Conservation (phyloP, 768 basidiomycete genomes). For the Tulasnella sp. region DNA sequence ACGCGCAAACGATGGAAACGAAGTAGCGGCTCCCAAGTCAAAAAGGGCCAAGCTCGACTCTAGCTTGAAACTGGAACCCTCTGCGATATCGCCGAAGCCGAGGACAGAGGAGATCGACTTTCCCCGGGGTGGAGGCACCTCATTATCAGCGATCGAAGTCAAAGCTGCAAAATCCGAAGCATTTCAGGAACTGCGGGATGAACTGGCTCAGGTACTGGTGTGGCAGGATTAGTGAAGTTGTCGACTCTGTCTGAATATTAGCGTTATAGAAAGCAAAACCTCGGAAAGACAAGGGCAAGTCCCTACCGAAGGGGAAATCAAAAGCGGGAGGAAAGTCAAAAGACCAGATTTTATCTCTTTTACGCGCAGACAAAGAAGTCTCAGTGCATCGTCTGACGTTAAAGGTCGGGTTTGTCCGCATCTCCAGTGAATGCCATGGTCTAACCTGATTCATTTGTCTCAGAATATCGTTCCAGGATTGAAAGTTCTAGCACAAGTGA, state of each 20-base stretch:
- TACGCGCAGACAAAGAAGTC: conserved; percentile 44
- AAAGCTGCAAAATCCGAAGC: conserved; percentile 85
- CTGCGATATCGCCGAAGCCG: conserved; percentile 2
- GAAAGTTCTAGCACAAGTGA: conserved; percentile 85
- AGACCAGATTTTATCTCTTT: neutral
- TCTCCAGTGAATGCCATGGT: neutral
- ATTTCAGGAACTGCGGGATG: conserved; percentile 77
- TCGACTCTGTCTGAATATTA: neutral
- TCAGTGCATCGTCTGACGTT: conserved; percentile 93
- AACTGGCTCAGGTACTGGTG: conserved; percentile 68
- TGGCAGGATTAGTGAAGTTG: neutral
- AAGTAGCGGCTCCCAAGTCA: neutral
- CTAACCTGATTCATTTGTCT: neutral
- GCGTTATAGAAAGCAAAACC: neutral
- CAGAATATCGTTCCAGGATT: conserved; percentile 82
- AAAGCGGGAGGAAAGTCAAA: neutral
- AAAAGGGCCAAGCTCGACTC: conserved; percentile 10
- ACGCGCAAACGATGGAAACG: neutral
- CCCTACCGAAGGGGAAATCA: neutral
- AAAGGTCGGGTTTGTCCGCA: conserved; percentile 58
- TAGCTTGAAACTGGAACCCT: neutral
- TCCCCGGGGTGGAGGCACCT: conserved; percentile 91
- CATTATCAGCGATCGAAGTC: conserved; percentile 85
- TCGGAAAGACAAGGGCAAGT: neutral
- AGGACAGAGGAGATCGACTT: conserved; percentile 79